Evolutionary conservation across 495 filamentous ascomycete genomes (phyloP).

Genomic region (Lichenothelia convexa): DNA sequence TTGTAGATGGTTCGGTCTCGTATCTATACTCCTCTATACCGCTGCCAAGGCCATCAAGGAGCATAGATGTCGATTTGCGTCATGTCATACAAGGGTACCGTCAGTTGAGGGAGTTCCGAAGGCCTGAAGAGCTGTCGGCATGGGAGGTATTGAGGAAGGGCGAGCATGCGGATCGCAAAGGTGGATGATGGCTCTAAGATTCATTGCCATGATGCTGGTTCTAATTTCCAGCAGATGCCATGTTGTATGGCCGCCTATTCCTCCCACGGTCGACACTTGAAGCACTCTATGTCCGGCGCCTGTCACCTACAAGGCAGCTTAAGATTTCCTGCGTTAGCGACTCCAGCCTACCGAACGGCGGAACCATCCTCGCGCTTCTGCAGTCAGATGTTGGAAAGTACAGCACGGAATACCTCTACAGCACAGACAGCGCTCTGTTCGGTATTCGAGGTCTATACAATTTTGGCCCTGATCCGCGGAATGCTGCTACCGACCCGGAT

Average conservation of each 20-base stretch:
- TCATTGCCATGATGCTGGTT: background rate
- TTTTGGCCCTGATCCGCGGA: conserved; percentile 67
- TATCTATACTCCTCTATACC: conserved; percentile 78
- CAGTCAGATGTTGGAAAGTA: conserved; percentile 83
- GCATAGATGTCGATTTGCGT: conserved; percentile 40
- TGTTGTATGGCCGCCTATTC: conserved; percentile 81
- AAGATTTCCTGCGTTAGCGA: conserved; percentile 71
- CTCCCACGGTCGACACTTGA: conserved; percentile 71
- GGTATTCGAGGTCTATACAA: conserved; percentile 85
- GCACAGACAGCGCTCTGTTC: conserved; percentile 75
- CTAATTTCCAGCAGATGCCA: conserved; percentile 31
- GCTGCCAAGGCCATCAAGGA: conserved; percentile 35
- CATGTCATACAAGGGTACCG: conserved; percentile 52
- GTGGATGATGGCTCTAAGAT: conserved; percentile 8
- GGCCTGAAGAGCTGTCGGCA: conserved; percentile 28
- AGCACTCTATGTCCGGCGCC: conserved; percentile 65
- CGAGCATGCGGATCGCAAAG: conserved; percentile 23
- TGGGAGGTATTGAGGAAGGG: conserved; percentile 34
- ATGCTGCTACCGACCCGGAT: conserved; percentile 3
- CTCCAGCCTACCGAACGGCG: conserved; percentile 50
- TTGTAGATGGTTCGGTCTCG: conserved; percentile 80
- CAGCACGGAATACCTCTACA: conserved; percentile 77
- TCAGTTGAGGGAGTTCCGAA: conserved; percentile 37
- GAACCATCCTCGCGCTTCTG: conserved; percentile 56
- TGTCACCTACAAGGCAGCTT: conserved; percentile 62